A percentile compares a stretch with the other conserved stretches of the same genome.
Conservation (phyloP, 306 rosid species). For the Canavalia gladiata region DNA sequence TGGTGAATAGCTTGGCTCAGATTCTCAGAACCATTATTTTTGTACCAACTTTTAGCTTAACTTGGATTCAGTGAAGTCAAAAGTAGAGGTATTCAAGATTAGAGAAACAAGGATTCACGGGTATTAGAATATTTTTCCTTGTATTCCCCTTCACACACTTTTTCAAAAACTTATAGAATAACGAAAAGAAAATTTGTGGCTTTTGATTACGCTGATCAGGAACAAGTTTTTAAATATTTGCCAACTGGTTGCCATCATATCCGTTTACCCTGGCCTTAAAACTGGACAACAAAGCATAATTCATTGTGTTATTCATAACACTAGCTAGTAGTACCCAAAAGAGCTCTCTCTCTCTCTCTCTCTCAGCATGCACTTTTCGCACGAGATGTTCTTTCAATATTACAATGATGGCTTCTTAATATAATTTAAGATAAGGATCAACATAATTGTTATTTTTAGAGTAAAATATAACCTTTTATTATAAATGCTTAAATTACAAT, state of each 20-base stretch:
- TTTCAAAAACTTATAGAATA: slow-evolving; percentile 32
- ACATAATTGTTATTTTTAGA: background rate
- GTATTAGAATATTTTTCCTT: slow-evolving; percentile 9
- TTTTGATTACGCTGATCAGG: slow-evolving; percentile 20
- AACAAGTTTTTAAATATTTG: slow-evolving; percentile 33
- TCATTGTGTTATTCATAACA: slow-evolving; percentile 17
- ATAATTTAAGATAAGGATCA: background rate
- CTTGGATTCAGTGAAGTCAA: slow-evolving; percentile 50
- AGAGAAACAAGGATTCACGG: slow-evolving; percentile 34
- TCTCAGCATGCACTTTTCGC: background rate
- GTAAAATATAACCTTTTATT: too few relatives aligned
- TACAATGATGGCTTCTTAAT: background rate
- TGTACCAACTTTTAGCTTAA: slow-evolving; percentile 33
- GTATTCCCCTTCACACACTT: slow-evolving; percentile 36
- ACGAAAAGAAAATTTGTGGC: slow-evolving; percentile 26
- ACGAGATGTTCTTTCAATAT: background rate
- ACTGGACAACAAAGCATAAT: slow-evolving; percentile 37
- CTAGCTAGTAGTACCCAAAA: slow-evolving; percentile 18
- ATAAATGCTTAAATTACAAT: too few relatives aligned
- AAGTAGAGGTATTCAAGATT: slow-evolving; percentile 28
- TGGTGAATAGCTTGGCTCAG: slow-evolving; percentile 35
- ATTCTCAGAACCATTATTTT: slow-evolving; percentile 43
- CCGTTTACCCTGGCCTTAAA: slow-evolving; percentile 17
- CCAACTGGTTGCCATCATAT: slow-evolving; percentile 18
- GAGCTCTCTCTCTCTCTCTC: background rate